Conservation (phyloP, 306 rosid genomes). For the Begonia peltatifolia region DNA sequence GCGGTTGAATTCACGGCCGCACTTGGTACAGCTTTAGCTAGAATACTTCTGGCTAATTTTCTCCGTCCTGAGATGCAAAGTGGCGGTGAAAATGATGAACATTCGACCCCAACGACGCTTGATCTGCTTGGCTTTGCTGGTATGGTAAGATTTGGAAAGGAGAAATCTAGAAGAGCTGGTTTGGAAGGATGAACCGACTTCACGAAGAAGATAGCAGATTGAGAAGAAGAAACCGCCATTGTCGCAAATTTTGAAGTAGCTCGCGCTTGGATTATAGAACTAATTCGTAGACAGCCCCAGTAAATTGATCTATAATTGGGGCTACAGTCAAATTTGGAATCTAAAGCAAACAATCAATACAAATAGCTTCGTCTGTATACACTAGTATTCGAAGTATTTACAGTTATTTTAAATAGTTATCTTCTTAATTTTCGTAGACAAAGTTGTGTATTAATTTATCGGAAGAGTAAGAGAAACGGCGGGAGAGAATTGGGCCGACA, state of each 20-base stretch:
- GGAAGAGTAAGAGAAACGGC: no score
- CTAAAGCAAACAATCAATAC: no score
- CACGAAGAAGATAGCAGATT: background rate
- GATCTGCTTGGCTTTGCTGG: background rate
- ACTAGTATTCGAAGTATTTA: no score
- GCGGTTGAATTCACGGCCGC: background rate
- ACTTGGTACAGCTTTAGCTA: background rate
- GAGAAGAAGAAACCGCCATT: background rate
- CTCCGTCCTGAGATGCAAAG: background rate
- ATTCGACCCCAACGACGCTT: background rate
- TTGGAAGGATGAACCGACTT: background rate
- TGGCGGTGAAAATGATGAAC: background rate
- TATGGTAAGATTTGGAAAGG: background rate
- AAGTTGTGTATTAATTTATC: no score
- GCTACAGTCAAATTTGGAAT: no score
- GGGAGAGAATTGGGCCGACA: no score
- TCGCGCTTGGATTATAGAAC: no score
- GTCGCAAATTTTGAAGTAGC: background rate
- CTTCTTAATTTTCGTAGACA: no score
- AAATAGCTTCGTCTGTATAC: no score
- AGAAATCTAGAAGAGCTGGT: background rate
- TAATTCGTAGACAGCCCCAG: no score
- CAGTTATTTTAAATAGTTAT: no score
- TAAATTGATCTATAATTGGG: no score
- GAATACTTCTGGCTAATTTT: background rate